These are phyloP conservation scores for Neofusicoccum cordaticola DNA, from an alignment of 2,329 filamentous ascomycete genomes.

Conservation along the genomic window DNA sequence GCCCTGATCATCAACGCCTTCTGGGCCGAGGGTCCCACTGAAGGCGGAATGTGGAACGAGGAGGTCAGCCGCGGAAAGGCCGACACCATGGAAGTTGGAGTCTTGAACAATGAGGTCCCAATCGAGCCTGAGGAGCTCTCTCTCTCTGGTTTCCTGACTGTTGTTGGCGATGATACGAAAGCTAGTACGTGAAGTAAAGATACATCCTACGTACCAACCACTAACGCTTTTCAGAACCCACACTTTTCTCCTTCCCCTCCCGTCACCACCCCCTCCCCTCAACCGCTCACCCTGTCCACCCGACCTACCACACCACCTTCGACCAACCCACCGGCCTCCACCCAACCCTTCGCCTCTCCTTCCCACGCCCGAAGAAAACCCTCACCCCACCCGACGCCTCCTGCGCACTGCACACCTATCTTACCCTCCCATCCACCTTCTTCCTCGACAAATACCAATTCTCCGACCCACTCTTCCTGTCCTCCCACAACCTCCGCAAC, in stretches of 20 bases:
- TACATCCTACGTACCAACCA: background rate
- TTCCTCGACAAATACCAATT: constrained; percentile 91
- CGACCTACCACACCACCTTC: constrained; percentile 63
- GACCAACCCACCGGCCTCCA: constrained; percentile 75
- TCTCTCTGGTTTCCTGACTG: constrained; percentile 73
- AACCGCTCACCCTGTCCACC: constrained; percentile 48
- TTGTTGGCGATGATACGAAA: constrained; percentile 70
- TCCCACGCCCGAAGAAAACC: constrained; percentile 48
- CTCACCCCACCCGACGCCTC: constrained; percentile 47
- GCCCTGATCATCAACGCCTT: constrained; percentile 63
- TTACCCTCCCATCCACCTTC: constrained; percentile 76
- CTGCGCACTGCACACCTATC: constrained; percentile 74
- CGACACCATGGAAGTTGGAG: constrained; percentile 73
- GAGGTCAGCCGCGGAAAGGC: constrained; percentile 33
- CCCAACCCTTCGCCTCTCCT: constrained; percentile 68
- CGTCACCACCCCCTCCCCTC: constrained; percentile 63
- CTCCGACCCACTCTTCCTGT: constrained; percentile 69
- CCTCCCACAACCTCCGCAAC: constrained; percentile 72
- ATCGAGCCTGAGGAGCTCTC: constrained; percentile 71
- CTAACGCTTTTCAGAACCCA: constrained; percentile 52
- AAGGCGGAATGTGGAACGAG: constrained; percentile 29
- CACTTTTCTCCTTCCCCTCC: constrained; percentile 79
- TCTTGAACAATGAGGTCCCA: constrained; percentile 65
- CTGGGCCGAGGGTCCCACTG: constrained; percentile 48
- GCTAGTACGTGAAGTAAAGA: constrained; percentile 48